These are phyloP conservation scores for Clonostachys chloroleuca DNA, from an alignment of 2,329 filamentous ascomycete species.

Conservation along the genomic window DNA sequence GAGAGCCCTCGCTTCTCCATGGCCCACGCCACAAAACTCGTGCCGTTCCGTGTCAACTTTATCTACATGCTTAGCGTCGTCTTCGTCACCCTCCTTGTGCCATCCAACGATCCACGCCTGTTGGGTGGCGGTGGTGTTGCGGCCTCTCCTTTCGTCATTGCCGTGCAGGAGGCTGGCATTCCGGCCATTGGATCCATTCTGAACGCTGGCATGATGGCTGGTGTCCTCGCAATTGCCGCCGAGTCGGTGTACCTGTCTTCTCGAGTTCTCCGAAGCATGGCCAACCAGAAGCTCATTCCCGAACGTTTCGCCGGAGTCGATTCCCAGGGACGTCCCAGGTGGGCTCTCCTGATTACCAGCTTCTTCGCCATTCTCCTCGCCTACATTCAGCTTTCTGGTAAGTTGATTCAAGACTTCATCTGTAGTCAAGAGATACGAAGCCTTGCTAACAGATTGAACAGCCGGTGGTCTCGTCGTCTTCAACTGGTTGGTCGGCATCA, in stretches of 20 bases:
- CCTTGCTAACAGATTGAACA: too few species aligned
- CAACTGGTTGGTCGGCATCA: background rate
- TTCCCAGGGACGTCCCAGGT: background rate
- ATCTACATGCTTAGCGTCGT: constrained; percentile 53
- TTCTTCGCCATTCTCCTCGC: background rate
- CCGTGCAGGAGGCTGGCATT: constrained; percentile 25
- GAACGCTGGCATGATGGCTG: constrained; percentile 27
- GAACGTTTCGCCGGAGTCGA: background rate
- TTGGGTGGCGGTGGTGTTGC: background rate
- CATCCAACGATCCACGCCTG: background rate
- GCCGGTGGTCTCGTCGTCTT: background rate
- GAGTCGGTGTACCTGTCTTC: background rate
- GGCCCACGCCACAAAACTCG: constrained; percentile 49
- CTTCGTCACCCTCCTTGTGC: background rate
- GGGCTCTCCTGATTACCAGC: background rate
- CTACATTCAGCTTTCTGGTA: background rate
- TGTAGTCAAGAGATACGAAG: too few species aligned
- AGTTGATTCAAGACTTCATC: too few species aligned
- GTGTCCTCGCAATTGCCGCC: background rate
- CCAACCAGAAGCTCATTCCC: background rate
- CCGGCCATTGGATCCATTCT: constrained; percentile 29
- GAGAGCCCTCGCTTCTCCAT: constrained; percentile 40
- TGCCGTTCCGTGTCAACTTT: constrained; percentile 53
- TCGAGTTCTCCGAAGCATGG: background rate
- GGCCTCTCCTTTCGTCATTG: constrained; percentile 15